A percentile compares a stretch with the other conserved stretches of the same genome.
Evolutionary conservation across 2,329 filamentous ascomycete genomes (phyloP).

Genomic region (Colletotrichum liriopes): DNA sequence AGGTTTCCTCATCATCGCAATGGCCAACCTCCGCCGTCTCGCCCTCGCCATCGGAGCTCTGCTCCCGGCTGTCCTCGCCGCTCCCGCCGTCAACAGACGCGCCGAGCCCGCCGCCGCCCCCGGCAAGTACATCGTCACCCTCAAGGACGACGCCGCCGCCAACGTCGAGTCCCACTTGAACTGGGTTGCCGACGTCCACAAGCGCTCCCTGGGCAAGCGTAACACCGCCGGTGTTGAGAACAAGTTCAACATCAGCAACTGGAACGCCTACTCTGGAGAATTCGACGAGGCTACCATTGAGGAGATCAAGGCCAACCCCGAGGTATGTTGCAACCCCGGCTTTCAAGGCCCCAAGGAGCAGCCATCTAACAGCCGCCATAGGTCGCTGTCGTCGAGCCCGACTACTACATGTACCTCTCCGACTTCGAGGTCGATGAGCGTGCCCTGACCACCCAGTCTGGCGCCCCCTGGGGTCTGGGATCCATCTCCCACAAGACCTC

Average conservation of each 20-base stretch:
- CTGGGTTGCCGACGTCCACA: slow-evolving; percentile 52
- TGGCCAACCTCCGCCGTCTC: slow-evolving; percentile 51
- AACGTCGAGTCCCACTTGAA: slow-evolving; percentile 49
- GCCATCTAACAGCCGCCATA: slow-evolving; percentile 35
- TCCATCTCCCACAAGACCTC: slow-evolving; percentile 59
- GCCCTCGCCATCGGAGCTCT: slow-evolving; percentile 52
- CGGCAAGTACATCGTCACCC: slow-evolving; percentile 63
- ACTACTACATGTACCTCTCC: slow-evolving; percentile 49
- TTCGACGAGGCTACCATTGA: slow-evolving; percentile 60
- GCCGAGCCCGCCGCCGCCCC: slow-evolving; percentile 52
- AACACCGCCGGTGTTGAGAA: slow-evolving; percentile 39
- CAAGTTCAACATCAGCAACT: slow-evolving; percentile 49
- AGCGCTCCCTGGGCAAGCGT: slow-evolving; percentile 52
- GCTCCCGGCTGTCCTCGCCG: slow-evolving; percentile 49
- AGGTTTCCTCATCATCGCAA: slow-evolving; percentile 40
- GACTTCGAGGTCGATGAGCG: slow-evolving; percentile 44
- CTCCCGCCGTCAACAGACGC: slow-evolving; percentile 48
- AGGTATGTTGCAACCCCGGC: slow-evolving; percentile 49
- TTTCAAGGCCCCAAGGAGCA: slow-evolving; percentile 29
- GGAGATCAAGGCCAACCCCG: slow-evolving; percentile 56
- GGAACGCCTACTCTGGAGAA: slow-evolving; percentile 61
- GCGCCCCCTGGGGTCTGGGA: slow-evolving; percentile 61
- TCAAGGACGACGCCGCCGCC: slow-evolving; percentile 56
- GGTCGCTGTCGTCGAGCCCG: slow-evolving; percentile 54
- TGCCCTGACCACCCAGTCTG: slow-evolving; percentile 51